Conservation (phyloP, 495 filamentous ascomycete species). For the Penicillium flavigenum region DNA sequence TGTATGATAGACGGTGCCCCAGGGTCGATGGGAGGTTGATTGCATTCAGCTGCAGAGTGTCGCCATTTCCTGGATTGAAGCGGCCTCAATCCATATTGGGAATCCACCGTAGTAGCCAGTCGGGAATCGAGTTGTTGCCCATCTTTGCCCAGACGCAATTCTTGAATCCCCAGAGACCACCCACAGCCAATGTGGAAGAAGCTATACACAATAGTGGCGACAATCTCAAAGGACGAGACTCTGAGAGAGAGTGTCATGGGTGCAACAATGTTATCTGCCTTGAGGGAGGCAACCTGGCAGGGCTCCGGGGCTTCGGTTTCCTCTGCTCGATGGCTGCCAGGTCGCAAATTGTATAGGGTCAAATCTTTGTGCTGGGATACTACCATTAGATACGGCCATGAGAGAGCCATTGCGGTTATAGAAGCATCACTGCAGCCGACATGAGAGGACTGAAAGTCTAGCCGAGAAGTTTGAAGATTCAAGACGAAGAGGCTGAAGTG, state of each 20-base stretch:
- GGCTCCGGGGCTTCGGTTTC: constrained; percentile 37
- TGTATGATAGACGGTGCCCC: constrained; percentile 38
- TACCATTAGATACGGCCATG: constrained; percentile 73
- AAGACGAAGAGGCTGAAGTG: constrained; percentile 69
- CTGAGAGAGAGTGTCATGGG: constrained; percentile 80
- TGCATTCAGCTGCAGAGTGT: constrained; percentile 15
- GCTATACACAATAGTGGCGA: constrained; percentile 82
- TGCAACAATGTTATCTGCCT: constrained; percentile 75
- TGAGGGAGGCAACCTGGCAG: constrained; percentile 72
- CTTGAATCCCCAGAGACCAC: constrained; percentile 90
- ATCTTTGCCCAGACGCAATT: constrained; percentile 61
- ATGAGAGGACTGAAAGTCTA: constrained; percentile 56
- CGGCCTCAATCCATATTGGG: constrained; percentile 38
- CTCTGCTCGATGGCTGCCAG: constrained; percentile 6
- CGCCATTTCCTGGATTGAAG: constrained; percentile 39
- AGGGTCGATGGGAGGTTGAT: neutral
- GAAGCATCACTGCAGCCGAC: constrained; percentile 55
- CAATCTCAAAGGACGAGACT: constrained; percentile 55
- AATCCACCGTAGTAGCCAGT: constrained; percentile 50
- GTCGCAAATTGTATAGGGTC: constrained; percentile 67
- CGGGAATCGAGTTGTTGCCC: constrained; percentile 58
- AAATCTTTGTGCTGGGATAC: constrained; percentile 70
- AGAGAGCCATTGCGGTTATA: constrained; percentile 73
- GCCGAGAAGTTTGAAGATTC: constrained; percentile 36
- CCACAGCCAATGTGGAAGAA: constrained; percentile 56